Percentiles rank a stretch among this genome's conserved stretches.
These are phyloP conservation scores for Somion occarium DNA, from an alignment of 1,284 basidiomycete genomes.

Conservation along the genomic window DNA sequence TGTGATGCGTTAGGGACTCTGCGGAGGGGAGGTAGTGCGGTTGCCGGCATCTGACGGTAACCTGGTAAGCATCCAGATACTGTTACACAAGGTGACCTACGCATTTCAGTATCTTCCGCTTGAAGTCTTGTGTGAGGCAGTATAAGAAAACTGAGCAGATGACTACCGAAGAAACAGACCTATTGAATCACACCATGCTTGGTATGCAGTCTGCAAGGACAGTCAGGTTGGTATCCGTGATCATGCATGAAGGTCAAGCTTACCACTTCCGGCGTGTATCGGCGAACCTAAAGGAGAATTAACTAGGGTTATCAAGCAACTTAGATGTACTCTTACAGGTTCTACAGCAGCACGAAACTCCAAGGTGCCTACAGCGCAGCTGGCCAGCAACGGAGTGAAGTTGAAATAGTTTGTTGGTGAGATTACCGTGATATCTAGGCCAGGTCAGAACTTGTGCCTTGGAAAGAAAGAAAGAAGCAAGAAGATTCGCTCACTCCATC, in stretches of 20 bases:
- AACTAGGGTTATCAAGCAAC: slow-evolving; percentile 11
- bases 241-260: slow-evolving; percentile 18
- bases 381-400: slow-evolving; percentile 77
- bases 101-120: slow-evolving; percentile 54
- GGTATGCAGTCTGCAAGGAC: slow-evolving; percentile 47
- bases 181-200: slow-evolving; percentile 71
- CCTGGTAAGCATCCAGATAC: not conserved
- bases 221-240: not conserved
- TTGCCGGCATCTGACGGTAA: slow-evolving; percentile 63
- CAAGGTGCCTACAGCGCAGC: slow-evolving; percentile 77
- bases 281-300: slow-evolving; percentile 40
- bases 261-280: slow-evolving; percentile 54
- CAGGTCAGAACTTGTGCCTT: slow-evolving; percentile 2
- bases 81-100: slow-evolving; percentile 31
- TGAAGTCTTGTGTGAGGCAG: slow-evolving; percentile 45
- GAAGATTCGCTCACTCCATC: slow-evolving; percentile 46
- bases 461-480: not conserved
- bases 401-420: slow-evolving; percentile 80
- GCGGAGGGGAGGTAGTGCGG: slow-evolving; percentile 33
- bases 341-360: slow-evolving; percentile 81
- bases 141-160: not conserved
- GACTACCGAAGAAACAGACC: slow-evolving; percentile 13
- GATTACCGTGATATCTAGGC: slow-evolving; percentile 61
- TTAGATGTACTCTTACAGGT: slow-evolving; percentile 48
- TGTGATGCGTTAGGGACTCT: no score